These are phyloP conservation scores for Climacium dendroides DNA, from an alignment of 225 moss, liverwort and hornwort genomes.

Conservation along the genomic window DNA sequence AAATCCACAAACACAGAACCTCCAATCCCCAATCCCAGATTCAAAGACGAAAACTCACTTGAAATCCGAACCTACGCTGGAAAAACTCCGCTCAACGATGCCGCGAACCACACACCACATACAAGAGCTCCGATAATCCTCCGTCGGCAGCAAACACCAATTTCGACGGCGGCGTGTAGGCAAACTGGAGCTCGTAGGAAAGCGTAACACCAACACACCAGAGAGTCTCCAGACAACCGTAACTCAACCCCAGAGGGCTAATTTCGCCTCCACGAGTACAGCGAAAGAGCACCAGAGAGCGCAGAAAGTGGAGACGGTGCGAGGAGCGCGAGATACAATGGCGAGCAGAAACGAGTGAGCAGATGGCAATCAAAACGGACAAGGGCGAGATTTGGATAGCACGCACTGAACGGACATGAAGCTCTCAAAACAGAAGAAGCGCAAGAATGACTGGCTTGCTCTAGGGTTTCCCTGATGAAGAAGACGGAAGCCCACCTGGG, in stretches of 20 bases:
- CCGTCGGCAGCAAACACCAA: background rate
- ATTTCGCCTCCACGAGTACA: background rate
- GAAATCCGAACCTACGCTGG: background rate
- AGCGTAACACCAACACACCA: background rate
- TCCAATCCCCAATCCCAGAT: background rate
- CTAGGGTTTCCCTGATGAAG: background rate
- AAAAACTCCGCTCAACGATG: background rate
- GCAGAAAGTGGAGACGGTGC: background rate
- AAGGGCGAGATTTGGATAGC: background rate
- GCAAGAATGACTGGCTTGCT: background rate
- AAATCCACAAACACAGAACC: background rate
- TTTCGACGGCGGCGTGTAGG: background rate
- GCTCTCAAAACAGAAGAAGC: background rate
- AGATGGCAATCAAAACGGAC: background rate
- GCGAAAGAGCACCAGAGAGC: background rate
- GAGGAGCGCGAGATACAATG: background rate
- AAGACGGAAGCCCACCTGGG: background rate
- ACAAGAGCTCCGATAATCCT: background rate
- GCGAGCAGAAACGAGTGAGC: background rate
- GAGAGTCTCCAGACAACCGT: background rate
- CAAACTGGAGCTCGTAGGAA: background rate
- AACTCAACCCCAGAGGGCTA: background rate
- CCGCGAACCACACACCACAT: background rate
- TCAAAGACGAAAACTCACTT: background rate
- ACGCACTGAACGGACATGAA: background rate